These are phyloP conservation scores for Xylariales sp. DNA, from an alignment of 2,329 filamentous ascomycete species.

Conservation along the genomic window DNA sequence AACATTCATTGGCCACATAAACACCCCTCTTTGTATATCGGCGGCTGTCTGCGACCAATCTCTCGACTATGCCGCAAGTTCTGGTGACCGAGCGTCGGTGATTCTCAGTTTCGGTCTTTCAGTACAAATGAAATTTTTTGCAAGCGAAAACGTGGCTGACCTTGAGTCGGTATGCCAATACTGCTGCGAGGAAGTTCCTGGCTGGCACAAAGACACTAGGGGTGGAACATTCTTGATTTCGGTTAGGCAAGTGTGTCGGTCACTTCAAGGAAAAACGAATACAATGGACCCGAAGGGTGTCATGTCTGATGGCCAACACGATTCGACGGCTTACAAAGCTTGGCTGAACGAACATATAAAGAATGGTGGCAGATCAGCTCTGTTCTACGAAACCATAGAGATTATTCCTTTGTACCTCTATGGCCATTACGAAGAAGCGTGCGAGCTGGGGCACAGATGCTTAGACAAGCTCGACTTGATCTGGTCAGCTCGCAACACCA, in stretches of 20 bases:
- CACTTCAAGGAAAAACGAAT: slow-evolving; percentile 79
- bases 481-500: slow-evolving; percentile 70
- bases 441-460: slow-evolving; percentile 66
- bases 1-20: slow-evolving; percentile 76
- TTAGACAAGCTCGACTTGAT: slow-evolving; percentile 61
- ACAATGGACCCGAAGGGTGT: slow-evolving; percentile 63
- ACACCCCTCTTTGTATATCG: slow-evolving; percentile 69
- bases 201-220: slow-evolving; percentile 77
- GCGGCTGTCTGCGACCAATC: slow-evolving; percentile 72
- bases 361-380: slow-evolving; percentile 72
- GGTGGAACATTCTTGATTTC: slow-evolving; percentile 77
- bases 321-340: slow-evolving; percentile 66
- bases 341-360: slow-evolving; percentile 65
- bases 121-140: slow-evolving; percentile 75
- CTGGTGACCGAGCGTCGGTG: slow-evolving; percentile 77
- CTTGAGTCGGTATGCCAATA: slow-evolving; percentile 77
- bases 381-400: slow-evolving; percentile 76
- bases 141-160: slow-evolving; percentile 75
- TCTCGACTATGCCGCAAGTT: slow-evolving; percentile 72
- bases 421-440: slow-evolving; percentile 70
- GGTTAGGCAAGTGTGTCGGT: slow-evolving; percentile 73
- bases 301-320: slow-evolving; percentile 76
- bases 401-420: slow-evolving; percentile 72
- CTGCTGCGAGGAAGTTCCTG: slow-evolving; percentile 77
- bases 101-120: slow-evolving; percentile 77